These are phyloP conservation scores for Fusarium secorum DNA, from an alignment of 2,329 filamentous ascomycete species.

Conservation along the genomic window DNA sequence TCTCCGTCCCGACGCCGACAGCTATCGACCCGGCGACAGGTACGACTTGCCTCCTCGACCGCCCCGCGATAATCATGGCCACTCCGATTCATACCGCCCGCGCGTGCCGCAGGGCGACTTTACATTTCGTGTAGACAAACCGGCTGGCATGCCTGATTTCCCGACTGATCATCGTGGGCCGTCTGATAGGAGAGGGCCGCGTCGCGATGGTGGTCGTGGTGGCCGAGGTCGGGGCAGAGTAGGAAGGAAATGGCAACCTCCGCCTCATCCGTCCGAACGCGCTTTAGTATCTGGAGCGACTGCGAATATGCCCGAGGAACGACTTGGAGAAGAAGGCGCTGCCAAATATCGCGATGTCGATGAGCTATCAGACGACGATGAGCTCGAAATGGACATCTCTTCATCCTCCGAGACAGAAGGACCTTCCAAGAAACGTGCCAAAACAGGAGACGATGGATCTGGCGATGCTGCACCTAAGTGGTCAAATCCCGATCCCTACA, in stretches of 20 bases:
- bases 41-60: conserved; percentile 28
- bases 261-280: conserved; percentile 56
- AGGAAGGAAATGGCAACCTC: conserved; percentile 48
- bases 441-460: conserved; percentile 44
- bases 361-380: conserved; percentile 68
- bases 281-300: conserved; percentile 57
- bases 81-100: conserved; percentile 43
- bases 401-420: conserved; percentile 48
- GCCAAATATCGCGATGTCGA: conserved; percentile 64
- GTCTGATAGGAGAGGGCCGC: conserved; percentile 30
- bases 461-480: conserved; percentile 72
- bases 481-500: conserved; percentile 97
- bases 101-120: conserved; percentile 58
- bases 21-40: conserved; percentile 43
- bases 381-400: conserved; percentile 71
- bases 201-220: conserved; percentile 40
- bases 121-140: conserved; percentile 63
- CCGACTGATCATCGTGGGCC: conserved; percentile 27
- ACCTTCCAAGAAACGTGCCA: conserved; percentile 50
- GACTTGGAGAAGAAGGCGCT: conserved; percentile 56
- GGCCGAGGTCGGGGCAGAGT: conserved; percentile 38
- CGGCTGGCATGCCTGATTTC: conserved; percentile 55
- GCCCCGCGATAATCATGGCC: conserved; percentile 34
- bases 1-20: conserved; percentile 40
- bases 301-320: conserved; percentile 53